A percentile compares a stretch with the other conserved stretches of the same genome.
phyloP scores from a whole-genome alignment of 2,329 filamentous ascomycete genomes.

The Gaeumannomyces tritici region DNA sequence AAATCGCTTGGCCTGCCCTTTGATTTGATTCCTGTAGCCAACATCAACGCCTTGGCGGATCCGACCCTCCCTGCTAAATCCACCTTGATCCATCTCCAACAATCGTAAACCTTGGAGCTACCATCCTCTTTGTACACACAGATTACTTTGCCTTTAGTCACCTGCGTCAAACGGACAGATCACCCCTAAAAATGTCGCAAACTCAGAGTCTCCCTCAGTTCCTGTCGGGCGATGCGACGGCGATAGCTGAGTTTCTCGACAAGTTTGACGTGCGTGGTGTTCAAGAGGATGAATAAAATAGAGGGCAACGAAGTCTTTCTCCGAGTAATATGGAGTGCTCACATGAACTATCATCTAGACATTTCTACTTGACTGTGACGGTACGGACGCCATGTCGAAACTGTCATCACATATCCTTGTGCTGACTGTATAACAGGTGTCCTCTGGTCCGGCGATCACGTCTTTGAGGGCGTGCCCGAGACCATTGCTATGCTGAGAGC shows the following conservation, averaged over 20 bases:
- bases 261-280: conserved; percentile 74
- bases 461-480: conserved; percentile 78
- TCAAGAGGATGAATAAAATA: background rate
- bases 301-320: too few species aligned
- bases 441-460: conserved; percentile 88
- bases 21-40: background rate
- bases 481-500: conserved; percentile 63
- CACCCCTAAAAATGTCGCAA: background rate
- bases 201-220: conserved; percentile 34
- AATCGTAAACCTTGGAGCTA: background rate
- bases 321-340: background rate
- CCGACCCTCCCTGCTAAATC: background rate
- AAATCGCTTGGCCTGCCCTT: too few species aligned
- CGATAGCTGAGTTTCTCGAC: conserved; percentile 75
- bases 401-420: background rate
- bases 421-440: conserved; percentile 52
- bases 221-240: conserved; percentile 69
- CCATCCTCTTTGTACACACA: background rate
- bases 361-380: conserved; percentile 96
- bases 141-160: background rate
- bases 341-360: conserved; percentile 39
- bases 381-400: conserved; percentile 32
- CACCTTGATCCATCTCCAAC: background rate
- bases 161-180: background rate
- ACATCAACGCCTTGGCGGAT: background rate